Evolutionary conservation across 2,329 filamentous ascomycete genomes (phyloP), one percentile per base, ranked within the genome.

Genomic region (Scortechinia acanthostroma): DNA sequence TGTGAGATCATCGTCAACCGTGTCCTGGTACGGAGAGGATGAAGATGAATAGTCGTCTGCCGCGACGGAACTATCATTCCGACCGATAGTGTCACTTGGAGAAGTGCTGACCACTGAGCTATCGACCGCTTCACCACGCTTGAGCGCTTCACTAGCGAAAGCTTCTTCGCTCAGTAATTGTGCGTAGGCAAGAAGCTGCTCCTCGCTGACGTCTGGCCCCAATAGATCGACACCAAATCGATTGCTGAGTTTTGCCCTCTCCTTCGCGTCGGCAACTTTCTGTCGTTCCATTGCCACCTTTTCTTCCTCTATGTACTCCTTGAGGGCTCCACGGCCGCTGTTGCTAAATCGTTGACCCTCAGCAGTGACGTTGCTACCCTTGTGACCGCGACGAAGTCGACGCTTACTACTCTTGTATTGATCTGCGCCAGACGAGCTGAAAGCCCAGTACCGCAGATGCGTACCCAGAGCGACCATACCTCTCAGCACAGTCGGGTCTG

Each of bases 391-490:
- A 28, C 88, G 83, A 14, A 84, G 66, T 5, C 81, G 83, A n/a
- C 90, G 85, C 63, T 94, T 95, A 50, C 78, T 86, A 46, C 81
- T 82, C 43, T 84, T 77, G 48, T 84, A 80, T 49, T 89, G 82
- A 54, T 86, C 83, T 0, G 84, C 84, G 6, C 76, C 76, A 20
- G 76, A 76, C n/a, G 90, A 91, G 60, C 88, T 94, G 59, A 94
- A 97, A 3, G 87, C 83, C 93, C 93, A 98, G 61, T 90, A 97
- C 13, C 89, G 86, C 16, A 98, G 67, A 55, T 91, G 86, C 0
- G 86, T 87, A 10, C 93, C 93, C 43, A 95, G 80, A 1, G 91
- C 86, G 1, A 96, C 83, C 49, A 95, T 80, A 4, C 93, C 93
- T 25, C 91, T 83, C 14, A 98, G 75, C 0, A 86, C 73, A 0